These are phyloP conservation scores for Starmera quercuum DNA, from an alignment of 805 yeast genomes.

Conservation along the genomic window DNA sequence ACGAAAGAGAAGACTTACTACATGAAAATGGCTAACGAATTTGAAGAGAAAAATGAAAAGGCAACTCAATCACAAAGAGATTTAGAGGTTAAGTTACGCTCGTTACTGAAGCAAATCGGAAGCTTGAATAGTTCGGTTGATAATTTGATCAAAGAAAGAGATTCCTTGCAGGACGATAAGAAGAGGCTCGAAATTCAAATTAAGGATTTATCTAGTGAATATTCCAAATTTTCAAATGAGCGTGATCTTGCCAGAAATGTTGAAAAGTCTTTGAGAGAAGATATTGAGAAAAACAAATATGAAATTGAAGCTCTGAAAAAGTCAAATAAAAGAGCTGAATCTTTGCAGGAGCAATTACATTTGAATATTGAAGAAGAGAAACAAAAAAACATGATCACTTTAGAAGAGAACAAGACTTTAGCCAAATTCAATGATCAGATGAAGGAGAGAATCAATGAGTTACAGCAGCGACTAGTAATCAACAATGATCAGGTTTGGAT, in stretches of 20 bases:
- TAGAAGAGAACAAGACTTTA: conserved; percentile 62
- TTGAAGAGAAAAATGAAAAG: conserved; percentile 36
- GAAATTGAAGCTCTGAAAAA: conserved; percentile 23
- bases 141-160: conserved; percentile 57
- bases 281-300: conserved; percentile 19
- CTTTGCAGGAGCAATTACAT: conserved; percentile 17
- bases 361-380: conserved; percentile 30
- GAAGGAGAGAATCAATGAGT: conserved; percentile 32
- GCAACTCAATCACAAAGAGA: conserved; percentile 36
- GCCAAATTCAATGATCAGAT: conserved; percentile 48
- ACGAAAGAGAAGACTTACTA: conserved; percentile 35
- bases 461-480: conserved; percentile 41
- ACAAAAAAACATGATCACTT: conserved; percentile 45
- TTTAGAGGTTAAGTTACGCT: conserved; percentile 34
- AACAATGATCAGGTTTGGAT: conserved; percentile 55
- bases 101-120: conserved; percentile 43
- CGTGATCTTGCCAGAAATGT: conserved; percentile 15
- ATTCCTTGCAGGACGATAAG: conserved; percentile 45
- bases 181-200: conserved; percentile 37
- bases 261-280: conserved; percentile 10
- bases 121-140: conserved; percentile 52
- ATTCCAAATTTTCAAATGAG: conserved; percentile 27
- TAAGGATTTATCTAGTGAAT: conserved; percentile 31
- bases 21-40: conserved; percentile 29
- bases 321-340: conserved; percentile 19